Percentiles rank a stretch among this genome's conserved stretches.
Conservation (phyloP, 2,329 filamentous ascomycete genomes). For the Chalaropsis thielavioides region DNA sequence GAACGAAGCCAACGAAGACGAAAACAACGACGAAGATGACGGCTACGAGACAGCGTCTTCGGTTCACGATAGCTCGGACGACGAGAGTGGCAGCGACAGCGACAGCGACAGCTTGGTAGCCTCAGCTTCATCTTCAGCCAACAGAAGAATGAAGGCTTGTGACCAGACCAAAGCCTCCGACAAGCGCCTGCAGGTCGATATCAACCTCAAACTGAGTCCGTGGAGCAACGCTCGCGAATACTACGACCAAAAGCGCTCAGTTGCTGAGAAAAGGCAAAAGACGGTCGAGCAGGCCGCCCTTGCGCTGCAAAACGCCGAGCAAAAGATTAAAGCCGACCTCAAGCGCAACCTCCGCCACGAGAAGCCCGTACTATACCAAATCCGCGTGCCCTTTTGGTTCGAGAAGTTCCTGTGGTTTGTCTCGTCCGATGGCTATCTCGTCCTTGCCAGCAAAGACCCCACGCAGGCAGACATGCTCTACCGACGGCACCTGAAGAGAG, state of each 20-base stretch:
- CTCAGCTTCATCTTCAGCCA: not conserved
- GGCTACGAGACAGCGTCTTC: conserved; percentile 46
- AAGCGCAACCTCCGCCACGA: conserved; percentile 74
- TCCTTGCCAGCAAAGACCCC: conserved; percentile 75
- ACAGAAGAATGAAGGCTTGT: conserved; percentile 20
- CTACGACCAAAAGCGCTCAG: conserved; percentile 74
- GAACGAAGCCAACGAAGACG: conserved; percentile 51
- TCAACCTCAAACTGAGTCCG: conserved; percentile 66
- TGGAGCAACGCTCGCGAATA: conserved; percentile 88
- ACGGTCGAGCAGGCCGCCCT: conserved; percentile 67
- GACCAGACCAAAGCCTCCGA: conserved; percentile 29
- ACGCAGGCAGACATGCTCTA: conserved; percentile 92
- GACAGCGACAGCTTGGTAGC: not conserved
- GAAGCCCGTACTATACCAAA: conserved; percentile 69
- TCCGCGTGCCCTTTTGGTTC: conserved; percentile 82
- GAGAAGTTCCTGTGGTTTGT: conserved; percentile 96
- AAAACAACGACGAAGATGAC: conserved; percentile 47
- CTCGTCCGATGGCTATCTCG: conserved; percentile 86
- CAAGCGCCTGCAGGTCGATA: conserved; percentile 57
- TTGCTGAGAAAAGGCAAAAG: conserved; percentile 75
- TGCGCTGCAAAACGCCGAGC: conserved; percentile 63
- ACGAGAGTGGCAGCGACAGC: conserved; percentile 23
- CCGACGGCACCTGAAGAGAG: conserved; percentile 67
- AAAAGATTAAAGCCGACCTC: conserved; percentile 18
- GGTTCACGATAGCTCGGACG: conserved; percentile 38